Base-by-base conservation (phyloP, 768 basidiomycete genomes). In the Boletellus ananas region DNA sequence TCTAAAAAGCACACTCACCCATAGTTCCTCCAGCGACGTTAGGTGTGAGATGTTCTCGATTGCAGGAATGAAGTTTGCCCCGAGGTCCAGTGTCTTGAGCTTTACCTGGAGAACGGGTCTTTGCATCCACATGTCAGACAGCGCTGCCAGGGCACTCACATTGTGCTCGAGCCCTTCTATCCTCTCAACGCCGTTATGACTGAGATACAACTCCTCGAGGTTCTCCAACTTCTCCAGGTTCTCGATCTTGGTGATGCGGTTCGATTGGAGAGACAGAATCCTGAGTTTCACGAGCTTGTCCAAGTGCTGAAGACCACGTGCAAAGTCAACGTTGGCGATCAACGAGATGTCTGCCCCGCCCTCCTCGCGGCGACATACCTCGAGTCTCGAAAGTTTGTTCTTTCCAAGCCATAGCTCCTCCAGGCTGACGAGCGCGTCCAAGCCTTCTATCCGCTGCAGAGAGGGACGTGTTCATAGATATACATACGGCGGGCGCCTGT, bases 391-490 rank as follows among this genome's bases (percentile, higher is more conserved):
- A 50, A 99, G 91, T 73, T 97, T 99, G 67, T 99, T 99, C 78
- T 99, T 99, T 8, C 96, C 96, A 3, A 98, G 71, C 93, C 95
- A 98, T 3, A 99, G 74, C 60, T 97, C 94, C 57, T 94, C 90
- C 10, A 99, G 73, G 56, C 87, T 89, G 1, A 84, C 79, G 34
- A 96, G 72, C 1, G 79, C 74, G 11, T 90, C 90, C 4, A 98
- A 69, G 35, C 86, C 85, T 65, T 97, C 91, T 50, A 99, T 95
- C 73, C 76, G 80, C 94, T 96, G 52, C 10, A 27, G n/a, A 50
- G 10, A 48, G 10, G 29, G 2, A 49, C 3, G 20, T 8, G 49
- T 57, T 4, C 37, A 53, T 45, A 43, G 14, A 17, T 29, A 29
- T 4, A 45, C 29, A 12, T 1, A 45, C 27, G 40, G 23, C 5